Evolutionary conservation across 2,329 filamentous ascomycete genomes (phyloP), one percentile per base, ranked within the genome.

Genomic region (Tolypocladium guangdongense): DNA sequence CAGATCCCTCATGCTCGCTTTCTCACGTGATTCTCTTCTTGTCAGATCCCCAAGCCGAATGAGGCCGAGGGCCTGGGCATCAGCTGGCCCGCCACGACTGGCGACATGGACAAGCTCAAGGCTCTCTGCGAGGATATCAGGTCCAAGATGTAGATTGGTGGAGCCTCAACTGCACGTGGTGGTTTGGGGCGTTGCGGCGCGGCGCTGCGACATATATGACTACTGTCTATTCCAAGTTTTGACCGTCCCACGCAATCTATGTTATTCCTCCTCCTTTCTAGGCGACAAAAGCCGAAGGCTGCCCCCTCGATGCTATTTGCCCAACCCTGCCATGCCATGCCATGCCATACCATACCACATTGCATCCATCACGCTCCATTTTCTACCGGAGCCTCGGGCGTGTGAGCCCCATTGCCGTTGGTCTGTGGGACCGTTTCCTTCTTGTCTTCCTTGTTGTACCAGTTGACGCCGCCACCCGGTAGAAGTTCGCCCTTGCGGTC

Each of bases 31-130:
- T 22, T 27, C 43, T 33, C 48, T 47, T 58, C 35, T n/a, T 20
- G 32, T 3, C 60, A 90, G 87, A 99, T 99, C 58, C 93, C 93
- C 37, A 99, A 99, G 78, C 92, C 93, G 51, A 95, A 89, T 64
- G 75, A 84, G 63, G 65, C 76, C 37, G 88, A 97, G 68, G 93
- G 93, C 7, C 75, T 99, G 51, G 83, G 80, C 5, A 78, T 97
- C 60, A 69, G 73, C 36, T 99, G 93, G 93, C 90, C 91, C 22
- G 75, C 84, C 58, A 80, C 88, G 71, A 70, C 76, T 56, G 79
- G 80, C 2, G 85, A 96, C 62, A 95, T 93, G 86, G 88, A 89
- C 1, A 81, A 84, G 67, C 74, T 99, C 63, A 88, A 91, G 78
- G 82, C 81, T 58, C 74, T 95, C 56, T 78, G 81, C 57, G 90